Base-by-base conservation (phyloP, 2,329 filamentous ascomycete species). In the Grosmannia penicillata region DNA sequence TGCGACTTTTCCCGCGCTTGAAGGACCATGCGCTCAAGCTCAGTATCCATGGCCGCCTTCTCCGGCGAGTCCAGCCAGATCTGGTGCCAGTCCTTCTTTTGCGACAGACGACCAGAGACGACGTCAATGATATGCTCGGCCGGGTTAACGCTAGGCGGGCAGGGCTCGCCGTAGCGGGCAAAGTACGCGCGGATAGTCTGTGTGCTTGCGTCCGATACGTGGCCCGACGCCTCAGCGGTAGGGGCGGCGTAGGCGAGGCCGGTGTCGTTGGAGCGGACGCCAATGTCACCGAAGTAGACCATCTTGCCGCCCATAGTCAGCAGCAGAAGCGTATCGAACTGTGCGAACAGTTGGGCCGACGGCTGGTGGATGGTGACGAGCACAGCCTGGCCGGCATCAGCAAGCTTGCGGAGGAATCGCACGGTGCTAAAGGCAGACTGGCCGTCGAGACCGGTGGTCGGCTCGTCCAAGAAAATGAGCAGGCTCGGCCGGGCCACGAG, bases 111-210 rank as follows among this genome's bases (percentile, higher is more conserved):
- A 0, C 70, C 70, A 2, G 70, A 69, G 8, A 68, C 65, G 14
- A 69, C 63, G 39, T 71, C 65, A 39, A 86, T 71, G 76, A 86
- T 84, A 61, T 77, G 81, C 53, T 86, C 81, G 1, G 81, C 81
- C 2, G 78, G 78, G 48, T 85, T 86, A n/a, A 71, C 73, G 1
- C 72, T 68, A 1, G 61, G 45, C 1, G 70, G 68, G 44, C 78
- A 81, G 1, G 69, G 64, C 1, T 72, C 75, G 6, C 78, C 81
- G 42, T 82, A 70, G 17, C 62, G 59, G 33, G 71, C 71, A 50
- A 89, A 87, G 55, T 82, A 82, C n/a, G 59, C 61, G 27, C 64
- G 66, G 40, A 81, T 51, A 0, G 62, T 70, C 5, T 56, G 55
- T 0, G 66, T 67, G 39, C 63, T 58, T 4, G 63, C 49, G 10